These are phyloP conservation scores for Acanthamoeba royreba DNA, from an alignment of 208 protist genomes.

Conservation along the genomic window DNA sequence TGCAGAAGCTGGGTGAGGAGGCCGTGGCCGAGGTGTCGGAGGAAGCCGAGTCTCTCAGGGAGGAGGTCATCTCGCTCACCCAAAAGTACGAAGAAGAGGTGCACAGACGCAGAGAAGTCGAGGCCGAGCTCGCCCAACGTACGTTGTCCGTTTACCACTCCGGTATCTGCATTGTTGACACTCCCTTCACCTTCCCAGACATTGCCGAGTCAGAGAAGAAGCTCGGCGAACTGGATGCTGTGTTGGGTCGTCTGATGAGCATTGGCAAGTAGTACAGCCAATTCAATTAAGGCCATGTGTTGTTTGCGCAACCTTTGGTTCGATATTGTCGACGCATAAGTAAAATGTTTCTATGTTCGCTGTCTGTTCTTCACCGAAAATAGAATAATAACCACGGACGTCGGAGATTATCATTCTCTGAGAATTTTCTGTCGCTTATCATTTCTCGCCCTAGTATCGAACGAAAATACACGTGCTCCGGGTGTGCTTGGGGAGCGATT, in stretches of 20 bases:
- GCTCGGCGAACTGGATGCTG: slow-evolving; percentile 14
- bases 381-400: too few species aligned
- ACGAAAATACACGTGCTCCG: too few species aligned
- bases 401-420: too few species aligned
- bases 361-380: too few species aligned
- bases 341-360: too few species aligned
- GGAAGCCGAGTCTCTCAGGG: slow-evolving; percentile 1
- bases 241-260: not conserved
- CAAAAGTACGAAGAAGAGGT: slow-evolving; percentile 44
- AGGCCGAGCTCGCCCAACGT: slow-evolving; percentile 20
- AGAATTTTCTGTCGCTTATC: too few species aligned
- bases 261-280: slow-evolving; percentile 18
- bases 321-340: too few species aligned
- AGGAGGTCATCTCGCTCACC: slow-evolving; percentile 19
- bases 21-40: slow-evolving; percentile 11
- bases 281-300: too few species aligned
- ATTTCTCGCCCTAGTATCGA: too few species aligned
- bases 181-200: not conserved
- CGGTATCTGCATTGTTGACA: not conserved
- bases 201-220: slow-evolving; percentile 28
- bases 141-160: not conserved
- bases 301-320: too few species aligned
- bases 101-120: not conserved
- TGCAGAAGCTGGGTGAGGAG: slow-evolving; percentile 43
- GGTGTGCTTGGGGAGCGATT: too few species aligned